A percentile compares a stretch with the other conserved stretches of the same genome.
Conservation (phyloP, 2,329 filamentous ascomycete species). For the Aspergillus ochraceus region DNA sequence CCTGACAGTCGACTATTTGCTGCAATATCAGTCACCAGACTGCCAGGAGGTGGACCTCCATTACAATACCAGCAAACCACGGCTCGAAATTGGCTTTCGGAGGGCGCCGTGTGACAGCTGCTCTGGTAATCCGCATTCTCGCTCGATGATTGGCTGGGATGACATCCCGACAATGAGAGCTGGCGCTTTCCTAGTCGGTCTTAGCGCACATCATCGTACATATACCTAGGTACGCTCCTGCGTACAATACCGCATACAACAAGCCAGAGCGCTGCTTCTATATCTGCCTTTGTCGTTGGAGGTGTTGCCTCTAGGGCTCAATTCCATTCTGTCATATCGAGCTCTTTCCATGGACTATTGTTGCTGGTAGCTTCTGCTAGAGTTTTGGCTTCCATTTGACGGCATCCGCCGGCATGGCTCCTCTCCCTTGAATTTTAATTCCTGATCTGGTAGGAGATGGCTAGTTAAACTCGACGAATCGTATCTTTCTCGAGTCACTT, state of each 20-base stretch:
- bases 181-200: neutral
- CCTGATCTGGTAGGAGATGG: neutral
- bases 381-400: neutral
- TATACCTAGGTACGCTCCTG: too few species aligned
- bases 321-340: neutral
- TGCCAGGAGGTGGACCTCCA: neutral
- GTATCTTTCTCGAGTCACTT: neutral
- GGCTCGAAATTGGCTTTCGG: slow-evolving; percentile 12
- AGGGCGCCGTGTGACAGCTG: slow-evolving; percentile 13
- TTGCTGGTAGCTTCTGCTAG: neutral
- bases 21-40: neutral
- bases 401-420: neutral
- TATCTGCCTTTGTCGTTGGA: too few species aligned
- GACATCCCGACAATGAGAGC: slow-evolving; percentile 4
- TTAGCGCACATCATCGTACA: neutral
- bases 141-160: slow-evolving; percentile 12
- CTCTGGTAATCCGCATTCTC: neutral
- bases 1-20: neutral
- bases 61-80: slow-evolving; percentile 10
- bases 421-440: neutral
- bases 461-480: neutral
- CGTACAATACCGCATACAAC: neutral
- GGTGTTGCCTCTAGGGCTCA: too few species aligned
- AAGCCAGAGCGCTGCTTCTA: too few species aligned
- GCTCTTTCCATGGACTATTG: neutral